Percentiles rank a stretch among this genome's conserved stretches.
These are phyloP conservation scores for Fusarium sp. DNA, from an alignment of 2,329 filamentous ascomycete genomes.

Conservation along the genomic window DNA sequence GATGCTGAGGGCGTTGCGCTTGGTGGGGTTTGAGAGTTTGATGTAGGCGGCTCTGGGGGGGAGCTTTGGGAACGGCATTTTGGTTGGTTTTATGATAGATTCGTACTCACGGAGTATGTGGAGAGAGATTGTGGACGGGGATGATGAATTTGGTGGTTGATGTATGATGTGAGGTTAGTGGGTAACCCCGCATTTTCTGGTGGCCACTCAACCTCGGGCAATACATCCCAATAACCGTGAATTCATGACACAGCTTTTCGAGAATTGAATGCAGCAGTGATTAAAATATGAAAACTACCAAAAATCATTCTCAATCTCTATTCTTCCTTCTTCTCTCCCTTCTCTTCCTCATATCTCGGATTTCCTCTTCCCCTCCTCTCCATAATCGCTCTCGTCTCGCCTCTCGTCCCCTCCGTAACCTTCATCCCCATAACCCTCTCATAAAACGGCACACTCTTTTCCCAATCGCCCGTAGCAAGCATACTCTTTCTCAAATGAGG, in stretches of 20 bases:
- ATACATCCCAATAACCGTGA: background rate
- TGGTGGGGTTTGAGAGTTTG: slow-evolving; percentile 27
- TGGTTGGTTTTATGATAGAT: rapidly evolving
- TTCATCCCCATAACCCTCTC: slow-evolving; percentile 44
- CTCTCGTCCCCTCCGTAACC: slow-evolving; percentile 31
- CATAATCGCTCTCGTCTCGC: slow-evolving; percentile 36
- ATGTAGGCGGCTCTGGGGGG: slow-evolving; percentile 30
- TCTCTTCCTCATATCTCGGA: slow-evolving; percentile 18
- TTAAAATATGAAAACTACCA: rapidly evolving
- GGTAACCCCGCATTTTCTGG: background rate
- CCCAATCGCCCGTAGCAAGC: slow-evolving; percentile 53
- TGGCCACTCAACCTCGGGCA: background rate
- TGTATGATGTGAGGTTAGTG: background rate
- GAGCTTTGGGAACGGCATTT: slow-evolving; percentile 30
- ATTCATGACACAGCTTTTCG: background rate
- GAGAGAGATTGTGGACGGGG: too few relatives aligned
- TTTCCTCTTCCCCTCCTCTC: slow-evolving; percentile 35
- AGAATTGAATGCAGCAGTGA: too few relatives aligned
- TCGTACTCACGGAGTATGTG: background rate
- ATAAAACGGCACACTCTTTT: slow-evolving; percentile 46
- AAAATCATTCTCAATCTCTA: background rate
- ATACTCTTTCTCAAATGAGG: slow-evolving; percentile 63
- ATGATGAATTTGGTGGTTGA: background rate
- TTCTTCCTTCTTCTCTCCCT: background rate
- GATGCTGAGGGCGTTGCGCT: slow-evolving; percentile 36